Conservation (phyloP, 2,329 filamentous ascomycete species). For the Cladosporium sp. region DNA sequence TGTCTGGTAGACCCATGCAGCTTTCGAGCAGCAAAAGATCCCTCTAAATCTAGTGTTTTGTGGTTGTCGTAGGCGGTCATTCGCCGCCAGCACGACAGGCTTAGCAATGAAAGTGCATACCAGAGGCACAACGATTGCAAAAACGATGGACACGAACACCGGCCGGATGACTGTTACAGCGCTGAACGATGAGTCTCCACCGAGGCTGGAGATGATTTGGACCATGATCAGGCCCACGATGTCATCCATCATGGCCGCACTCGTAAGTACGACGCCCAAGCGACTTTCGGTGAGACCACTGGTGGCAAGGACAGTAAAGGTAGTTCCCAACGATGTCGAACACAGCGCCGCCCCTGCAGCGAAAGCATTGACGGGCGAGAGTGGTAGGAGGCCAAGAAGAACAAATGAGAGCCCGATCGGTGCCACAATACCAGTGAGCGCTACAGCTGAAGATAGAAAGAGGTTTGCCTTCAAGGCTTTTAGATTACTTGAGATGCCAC, state of each 20-base stretch:
- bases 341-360: conserved; percentile 69
- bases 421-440: conserved; percentile 59
- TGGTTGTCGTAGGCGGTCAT: not conserved
- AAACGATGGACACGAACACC: conserved; percentile 48
- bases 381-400: conserved; percentile 47
- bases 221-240: conserved; percentile 74
- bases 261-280: conserved; percentile 60
- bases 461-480: conserved; percentile 56
- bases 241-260: conserved; percentile 78
- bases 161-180: conserved; percentile 47
- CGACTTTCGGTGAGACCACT: conserved; percentile 53
- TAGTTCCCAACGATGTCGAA: conserved; percentile 70
- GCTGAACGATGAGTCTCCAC: conserved; percentile 37
- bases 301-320: conserved; percentile 61
- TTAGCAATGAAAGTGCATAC: conserved; percentile 43
- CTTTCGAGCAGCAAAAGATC: conserved; percentile 22
- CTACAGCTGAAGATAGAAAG: conserved; percentile 57
- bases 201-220: conserved; percentile 66
- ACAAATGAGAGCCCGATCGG: conserved; percentile 65
- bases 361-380: conserved; percentile 60
- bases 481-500: conserved; percentile 54
- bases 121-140: conserved; percentile 47
- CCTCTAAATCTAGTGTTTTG: not conserved
- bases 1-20: conserved; percentile 47
- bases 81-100: conserved; percentile 35